phyloP scores from a whole-genome alignment of 352 stramenopile genomes.

The Pythium angustatum region DNA sequence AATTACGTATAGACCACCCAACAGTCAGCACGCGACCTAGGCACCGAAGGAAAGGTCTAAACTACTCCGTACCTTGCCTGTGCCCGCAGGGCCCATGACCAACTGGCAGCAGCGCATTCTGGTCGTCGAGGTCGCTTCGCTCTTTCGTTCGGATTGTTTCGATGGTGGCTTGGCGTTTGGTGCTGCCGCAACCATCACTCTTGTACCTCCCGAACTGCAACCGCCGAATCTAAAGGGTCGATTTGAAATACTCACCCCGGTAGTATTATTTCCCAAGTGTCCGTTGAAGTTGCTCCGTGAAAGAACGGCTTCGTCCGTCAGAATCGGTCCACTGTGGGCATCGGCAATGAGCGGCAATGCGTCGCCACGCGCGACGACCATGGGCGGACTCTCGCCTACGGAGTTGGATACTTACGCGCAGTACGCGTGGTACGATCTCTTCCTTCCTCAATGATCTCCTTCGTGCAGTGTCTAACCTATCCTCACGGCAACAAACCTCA shows the following conservation, averaged over 20 bases:
- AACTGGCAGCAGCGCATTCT: slow-evolving; percentile 90
- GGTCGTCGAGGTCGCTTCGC: not conserved
- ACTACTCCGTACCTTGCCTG: slow-evolving; percentile 85
- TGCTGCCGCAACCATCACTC: slow-evolving; percentile 31
- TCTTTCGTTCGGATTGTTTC: slow-evolving; percentile 7
- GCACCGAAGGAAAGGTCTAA: too few species aligned
- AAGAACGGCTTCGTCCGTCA: too few species aligned
- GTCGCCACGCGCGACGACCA: slow-evolving; percentile 11
- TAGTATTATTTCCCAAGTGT: not conserved
- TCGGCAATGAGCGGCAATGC: slow-evolving; percentile 24
- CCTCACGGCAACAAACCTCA: slow-evolving; percentile 5
- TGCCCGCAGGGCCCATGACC: slow-evolving; percentile 91
- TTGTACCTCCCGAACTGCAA: not conserved
- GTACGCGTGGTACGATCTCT: slow-evolving; percentile 41
- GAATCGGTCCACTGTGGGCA: too few species aligned
- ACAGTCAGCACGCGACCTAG: too few species aligned
- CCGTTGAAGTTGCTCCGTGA: slow-evolving; percentile 24
- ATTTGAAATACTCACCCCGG: not conserved
- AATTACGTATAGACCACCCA: not conserved
- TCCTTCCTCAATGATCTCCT: not conserved
- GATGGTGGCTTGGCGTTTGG: slow-evolving; percentile 21
- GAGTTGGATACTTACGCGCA: slow-evolving; percentile 54
- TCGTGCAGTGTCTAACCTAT: not conserved
- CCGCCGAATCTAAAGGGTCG: slow-evolving; percentile 3
- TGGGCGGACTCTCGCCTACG: slow-evolving; percentile 19